Percentiles rank a stretch among this genome's conserved stretches.
These are phyloP conservation scores for Xylaria sp. DNA, from an alignment of 2,329 filamentous ascomycete genomes.

Conservation along the genomic window DNA sequence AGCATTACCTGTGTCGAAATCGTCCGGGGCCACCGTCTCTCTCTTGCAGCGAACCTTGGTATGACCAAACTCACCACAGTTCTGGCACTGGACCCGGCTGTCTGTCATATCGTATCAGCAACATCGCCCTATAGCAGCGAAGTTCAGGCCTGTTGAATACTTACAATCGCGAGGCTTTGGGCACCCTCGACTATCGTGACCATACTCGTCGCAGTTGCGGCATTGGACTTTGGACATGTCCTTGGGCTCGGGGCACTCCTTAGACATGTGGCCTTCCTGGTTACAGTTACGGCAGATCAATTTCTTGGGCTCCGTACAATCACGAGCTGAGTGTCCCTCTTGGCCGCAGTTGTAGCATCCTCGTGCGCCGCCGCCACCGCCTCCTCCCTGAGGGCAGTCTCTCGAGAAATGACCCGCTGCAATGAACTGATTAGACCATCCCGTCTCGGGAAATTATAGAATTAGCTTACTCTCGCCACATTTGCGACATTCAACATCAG, in stretches of 20 bases:
- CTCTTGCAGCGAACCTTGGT: conserved; percentile 54
- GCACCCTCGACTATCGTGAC: conserved; percentile 61
- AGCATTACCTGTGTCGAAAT: conserved; percentile 16
- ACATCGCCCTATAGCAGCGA: background rate
- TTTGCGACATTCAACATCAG: conserved; percentile 72
- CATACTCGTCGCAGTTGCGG: conserved; percentile 63
- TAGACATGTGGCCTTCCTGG: conserved; percentile 68
- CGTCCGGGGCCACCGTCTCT: conserved; percentile 34
- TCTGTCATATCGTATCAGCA: conserved; percentile 49
- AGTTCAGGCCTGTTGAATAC: conserved; percentile 35
- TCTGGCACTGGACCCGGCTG: conserved; percentile 66
- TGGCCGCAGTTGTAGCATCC: conserved; percentile 71
- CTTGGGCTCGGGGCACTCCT: conserved; percentile 66
- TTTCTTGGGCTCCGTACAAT: conserved; percentile 60
- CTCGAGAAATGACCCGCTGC: conserved; percentile 69
- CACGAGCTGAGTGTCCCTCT: conserved; percentile 66
- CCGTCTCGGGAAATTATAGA: background rate
- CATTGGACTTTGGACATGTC: conserved; percentile 56
- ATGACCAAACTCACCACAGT: conserved; percentile 63
- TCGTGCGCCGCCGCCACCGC: conserved; percentile 59
- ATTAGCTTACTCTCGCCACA: conserved; percentile 66
- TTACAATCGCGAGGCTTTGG: conserved; percentile 66
- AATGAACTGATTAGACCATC: conserved; percentile 32
- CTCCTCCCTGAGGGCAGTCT: conserved; percentile 71
- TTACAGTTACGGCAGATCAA: conserved; percentile 70